Conservation (phyloP, 179 eudicot genomes). For the Amaranthus tricolor region DNA sequence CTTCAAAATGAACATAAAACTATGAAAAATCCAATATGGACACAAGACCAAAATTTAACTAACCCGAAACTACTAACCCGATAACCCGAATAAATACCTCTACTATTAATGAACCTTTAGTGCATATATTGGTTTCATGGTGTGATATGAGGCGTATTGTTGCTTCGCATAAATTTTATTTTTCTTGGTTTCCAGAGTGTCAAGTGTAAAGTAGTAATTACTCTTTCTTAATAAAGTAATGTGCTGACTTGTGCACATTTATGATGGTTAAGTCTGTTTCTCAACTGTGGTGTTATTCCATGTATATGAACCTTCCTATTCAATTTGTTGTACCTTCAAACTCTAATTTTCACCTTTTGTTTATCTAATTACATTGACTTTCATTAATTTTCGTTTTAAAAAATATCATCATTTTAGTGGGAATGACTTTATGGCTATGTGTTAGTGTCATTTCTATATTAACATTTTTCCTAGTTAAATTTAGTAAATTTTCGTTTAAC, state of each 20-base stretch:
- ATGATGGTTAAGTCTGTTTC: conserved; percentile 11
- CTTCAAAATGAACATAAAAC: too few species aligned
- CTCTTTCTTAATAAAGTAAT: conserved; percentile 4
- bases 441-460: too few species aligned
- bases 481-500: too few species aligned
- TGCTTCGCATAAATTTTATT: background rate
- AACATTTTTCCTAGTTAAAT: too few species aligned
- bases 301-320: background rate
- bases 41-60: too few species aligned
- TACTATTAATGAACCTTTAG: background rate
- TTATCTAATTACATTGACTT: background rate
- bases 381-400: too few species aligned
- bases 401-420: too few species aligned
- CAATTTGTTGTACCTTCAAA: background rate
- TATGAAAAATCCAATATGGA: too few species aligned
- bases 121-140: conserved; percentile 13
- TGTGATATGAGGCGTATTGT: background rate
- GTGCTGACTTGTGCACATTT: conserved; percentile 23
- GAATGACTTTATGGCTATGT: too few species aligned
- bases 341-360: background rate
- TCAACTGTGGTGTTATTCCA: too few species aligned
- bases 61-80: too few species aligned
- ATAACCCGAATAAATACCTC: too few species aligned
- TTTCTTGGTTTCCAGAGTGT: background rate
- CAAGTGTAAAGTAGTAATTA: conserved; percentile 6